phyloP scores from a whole-genome alignment of 1,284 basidiomycete genomes.

The Takashimella tepidaria region DNA sequence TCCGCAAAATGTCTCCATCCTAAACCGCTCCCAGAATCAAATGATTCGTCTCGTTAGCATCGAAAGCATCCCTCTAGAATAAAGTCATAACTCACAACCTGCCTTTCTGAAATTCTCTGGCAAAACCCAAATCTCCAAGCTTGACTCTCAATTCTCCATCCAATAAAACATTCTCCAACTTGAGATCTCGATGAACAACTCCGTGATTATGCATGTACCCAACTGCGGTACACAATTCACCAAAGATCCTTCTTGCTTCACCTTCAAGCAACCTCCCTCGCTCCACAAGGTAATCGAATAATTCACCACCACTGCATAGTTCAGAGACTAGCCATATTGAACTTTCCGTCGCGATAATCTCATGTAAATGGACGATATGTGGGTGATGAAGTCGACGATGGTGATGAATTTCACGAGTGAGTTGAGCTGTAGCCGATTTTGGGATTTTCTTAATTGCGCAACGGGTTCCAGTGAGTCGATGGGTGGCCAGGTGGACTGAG shows the following conservation, averaged over 20 bases:
- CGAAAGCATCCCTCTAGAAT: neutral
- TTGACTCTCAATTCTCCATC: conserved; percentile 83
- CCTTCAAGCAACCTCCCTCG: conserved; percentile 80
- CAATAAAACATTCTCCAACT: conserved; percentile 89
- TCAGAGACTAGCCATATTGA: conserved; percentile 97
- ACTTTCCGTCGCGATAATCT: conserved; percentile 93
- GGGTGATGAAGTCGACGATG: conserved; percentile 95
- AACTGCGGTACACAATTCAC: conserved; percentile 93
- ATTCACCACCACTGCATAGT: conserved; percentile 90
- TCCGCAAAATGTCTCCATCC: conserved; percentile 92
- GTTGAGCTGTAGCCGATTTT: conserved; percentile 77
- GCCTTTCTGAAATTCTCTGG: conserved; percentile 83
- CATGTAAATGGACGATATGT: conserved; percentile 90
- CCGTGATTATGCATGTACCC: conserved; percentile 81
- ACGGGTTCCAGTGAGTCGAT: conserved; percentile 78
- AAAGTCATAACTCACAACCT: conserved; percentile 48
- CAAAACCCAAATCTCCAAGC: conserved; percentile 95
- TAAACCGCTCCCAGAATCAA: conserved; percentile 19
- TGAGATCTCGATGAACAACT: conserved; percentile 91
- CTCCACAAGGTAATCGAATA: conserved; percentile 96
- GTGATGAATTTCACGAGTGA: conserved; percentile 97
- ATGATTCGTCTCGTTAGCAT: neutral
- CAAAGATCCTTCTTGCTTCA: conserved; percentile 78
- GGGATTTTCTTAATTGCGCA: conserved; percentile 98
- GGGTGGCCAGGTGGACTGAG: conserved; percentile 86